Conservation (phyloP, 176 grass and related monocot genomes). For the Cenchrus americanus region DNA sequence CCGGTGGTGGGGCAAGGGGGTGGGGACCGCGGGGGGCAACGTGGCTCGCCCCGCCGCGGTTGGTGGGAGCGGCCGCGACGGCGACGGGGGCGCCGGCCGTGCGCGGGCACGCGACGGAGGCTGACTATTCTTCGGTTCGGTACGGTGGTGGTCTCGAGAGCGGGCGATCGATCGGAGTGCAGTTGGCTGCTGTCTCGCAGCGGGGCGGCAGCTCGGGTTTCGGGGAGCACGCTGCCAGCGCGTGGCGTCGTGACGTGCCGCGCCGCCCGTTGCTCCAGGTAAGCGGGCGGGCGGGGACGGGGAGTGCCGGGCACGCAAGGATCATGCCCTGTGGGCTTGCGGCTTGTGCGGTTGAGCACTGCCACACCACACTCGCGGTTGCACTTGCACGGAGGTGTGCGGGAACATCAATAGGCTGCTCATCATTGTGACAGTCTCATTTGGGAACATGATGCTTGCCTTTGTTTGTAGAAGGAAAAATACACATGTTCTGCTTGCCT, state of each 20-base stretch:
- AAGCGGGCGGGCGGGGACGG: not conserved
- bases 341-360: not conserved
- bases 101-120: not conserved
- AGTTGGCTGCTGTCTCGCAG: constrained; percentile 16
- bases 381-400: not conserved
- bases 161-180: not conserved
- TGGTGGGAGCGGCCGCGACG: constrained; percentile 29
- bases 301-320: not conserved
- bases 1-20: too few relatives aligned
- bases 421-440: not conserved
- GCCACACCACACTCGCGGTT: too few relatives aligned
- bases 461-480: not conserved
- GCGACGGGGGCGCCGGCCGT: not conserved
- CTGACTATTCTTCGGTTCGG: not conserved
- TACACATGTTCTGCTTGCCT: not conserved
- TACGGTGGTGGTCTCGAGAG: not conserved
- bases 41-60: constrained; percentile 20
- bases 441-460: too few relatives aligned
- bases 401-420: not conserved
- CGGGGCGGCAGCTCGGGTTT: constrained; percentile 35
- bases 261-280: not conserved
- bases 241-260: not conserved
- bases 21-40: constrained; percentile 22
- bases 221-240: constrained; percentile 14
- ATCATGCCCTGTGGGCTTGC: not conserved